Evolutionary conservation across 1,139 yeast species (phyloP).

Genomic region (Pneumocystis canis): DNA sequence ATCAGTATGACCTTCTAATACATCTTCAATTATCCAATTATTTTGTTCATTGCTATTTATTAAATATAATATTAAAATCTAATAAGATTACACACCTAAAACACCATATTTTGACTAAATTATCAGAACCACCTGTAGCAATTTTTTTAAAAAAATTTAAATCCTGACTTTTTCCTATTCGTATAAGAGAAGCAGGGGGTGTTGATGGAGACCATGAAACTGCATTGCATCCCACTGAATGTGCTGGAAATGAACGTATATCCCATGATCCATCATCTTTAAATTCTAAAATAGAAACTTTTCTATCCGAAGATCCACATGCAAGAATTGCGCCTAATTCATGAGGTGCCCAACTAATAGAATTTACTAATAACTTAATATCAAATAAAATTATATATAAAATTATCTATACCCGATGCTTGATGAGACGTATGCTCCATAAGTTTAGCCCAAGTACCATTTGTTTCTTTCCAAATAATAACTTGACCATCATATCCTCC

Average conservation of each 20-base stretch:
- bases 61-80: background rate
- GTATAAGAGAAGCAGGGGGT: slow-evolving; percentile 26
- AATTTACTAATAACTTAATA: slow-evolving; percentile 39
- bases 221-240: slow-evolving; percentile 82
- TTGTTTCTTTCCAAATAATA: slow-evolving; percentile 89
- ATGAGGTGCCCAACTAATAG: slow-evolving; percentile 95
- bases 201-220: slow-evolving; percentile 91
- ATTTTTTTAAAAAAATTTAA: slow-evolving; percentile 40
- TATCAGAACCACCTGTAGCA: slow-evolving; percentile 92
- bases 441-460: slow-evolving; percentile 65
- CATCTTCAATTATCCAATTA: slow-evolving; percentile 57
- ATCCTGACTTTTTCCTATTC: slow-evolving; percentile 28
- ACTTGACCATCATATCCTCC: slow-evolving; percentile 94
- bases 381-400: background rate
- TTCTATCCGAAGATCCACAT: slow-evolving; percentile 89
- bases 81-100: slow-evolving; percentile 27
- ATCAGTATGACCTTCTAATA: slow-evolving; percentile 79
- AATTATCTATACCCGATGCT: slow-evolving; percentile 37
- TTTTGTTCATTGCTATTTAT: slow-evolving; percentile 28
- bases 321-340: slow-evolving; percentile 70
- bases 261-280: slow-evolving; percentile 79
- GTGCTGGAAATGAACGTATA: slow-evolving; percentile 55
- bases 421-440: slow-evolving; percentile 80
- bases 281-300: slow-evolving; percentile 78
- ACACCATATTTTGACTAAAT: slow-evolving; percentile 82